Evolutionary conservation across 225 moss, liverwort and hornwort genomes (phyloP), one percentile per base, ranked within the genome.

Genomic region (Rhytidiadelphus loreus): DNA sequence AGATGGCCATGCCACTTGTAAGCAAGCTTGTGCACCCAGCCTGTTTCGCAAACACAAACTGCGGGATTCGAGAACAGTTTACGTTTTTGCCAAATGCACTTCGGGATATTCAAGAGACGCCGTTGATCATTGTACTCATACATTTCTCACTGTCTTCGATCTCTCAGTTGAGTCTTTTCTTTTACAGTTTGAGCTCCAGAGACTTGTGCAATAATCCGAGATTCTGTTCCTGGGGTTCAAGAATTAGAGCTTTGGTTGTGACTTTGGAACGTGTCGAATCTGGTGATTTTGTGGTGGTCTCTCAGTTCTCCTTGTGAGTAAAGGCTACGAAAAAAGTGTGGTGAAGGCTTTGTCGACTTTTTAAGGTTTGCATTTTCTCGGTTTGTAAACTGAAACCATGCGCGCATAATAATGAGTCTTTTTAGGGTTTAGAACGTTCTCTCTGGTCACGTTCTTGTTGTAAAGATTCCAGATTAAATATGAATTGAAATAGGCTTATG

Each of bases 1-100:
- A 60, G 66, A 39, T 13, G 22, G 23, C n/a, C 26, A 74, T 52
- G 91, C n/a, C 89, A 91, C 89, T 89, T 91, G 91, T 85, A 84
- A 87, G 64, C 63, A 57, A 32, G n/a, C 22, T 76, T 65, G 53
- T 84, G 32, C 48, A n/a, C 17, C 26, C 71, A 41, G 41, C 24
- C 50, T 58, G 77, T 23, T 24, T 43, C 3, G 70, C 43, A 15
- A 20, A 58, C 80, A 21, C 22, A 35, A 44, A 81, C 43, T 82
- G 62, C 77, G 71, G 82, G 68, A 82, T 86, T 82, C 82, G 82
- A 60, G 79, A 80, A 28, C 12, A 9, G n/a, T 18, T 41, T 19
- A 6, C 39, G 77, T 70, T 58, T 58, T 63, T 56, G n/a, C 35
- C 17, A 41, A 48, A 44, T 32, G 64, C 91, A 64, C 83, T 72